phyloP scores from a whole-genome alignment of 805 yeast genomes.

The Brettanomyces sp. region DNA sequence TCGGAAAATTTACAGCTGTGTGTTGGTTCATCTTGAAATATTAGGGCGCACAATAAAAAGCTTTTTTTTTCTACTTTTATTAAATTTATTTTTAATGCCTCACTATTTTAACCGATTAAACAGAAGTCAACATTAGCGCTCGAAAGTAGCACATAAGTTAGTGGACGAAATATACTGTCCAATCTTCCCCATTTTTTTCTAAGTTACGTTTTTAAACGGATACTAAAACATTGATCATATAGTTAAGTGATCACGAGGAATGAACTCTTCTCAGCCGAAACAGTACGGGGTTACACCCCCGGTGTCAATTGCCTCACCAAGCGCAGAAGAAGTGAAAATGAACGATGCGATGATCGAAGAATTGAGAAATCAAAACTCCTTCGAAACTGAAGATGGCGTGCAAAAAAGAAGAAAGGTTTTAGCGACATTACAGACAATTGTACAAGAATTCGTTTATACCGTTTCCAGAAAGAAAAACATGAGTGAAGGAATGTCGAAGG shows the following conservation, averaged over 20 bases:
- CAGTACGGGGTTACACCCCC: constrained; percentile 74
- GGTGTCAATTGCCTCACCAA: constrained; percentile 76
- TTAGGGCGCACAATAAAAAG: too few relatives aligned
- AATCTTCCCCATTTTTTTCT: too few relatives aligned
- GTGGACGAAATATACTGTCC: too few relatives aligned
- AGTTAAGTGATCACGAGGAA: background rate
- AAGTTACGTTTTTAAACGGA: too few relatives aligned
- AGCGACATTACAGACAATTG: constrained; percentile 57
- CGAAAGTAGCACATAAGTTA: too few relatives aligned
- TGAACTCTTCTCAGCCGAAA: constrained; percentile 2
- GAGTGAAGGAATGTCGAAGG: constrained; percentile 96
- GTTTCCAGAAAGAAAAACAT: constrained; percentile 79
- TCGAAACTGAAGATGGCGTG: constrained; percentile 81
- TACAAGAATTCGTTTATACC: constrained; percentile 71
- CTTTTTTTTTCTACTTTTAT: too few relatives aligned
- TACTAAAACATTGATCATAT: too few relatives aligned
- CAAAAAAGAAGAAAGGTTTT: constrained; percentile 71
- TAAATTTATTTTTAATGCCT: too few relatives aligned
- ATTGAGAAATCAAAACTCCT: constrained; percentile 74
- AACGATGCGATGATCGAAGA: constrained; percentile 75
- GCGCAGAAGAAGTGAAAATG: constrained; percentile 64
- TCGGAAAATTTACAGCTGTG: too few relatives aligned
- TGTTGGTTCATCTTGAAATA: too few relatives aligned
- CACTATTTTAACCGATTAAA: too few relatives aligned
- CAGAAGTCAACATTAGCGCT: too few relatives aligned